These are phyloP conservation scores for Oenanthe sinensis DNA, from an alignment of 129 eudicot species.

Conservation along the genomic window DNA sequence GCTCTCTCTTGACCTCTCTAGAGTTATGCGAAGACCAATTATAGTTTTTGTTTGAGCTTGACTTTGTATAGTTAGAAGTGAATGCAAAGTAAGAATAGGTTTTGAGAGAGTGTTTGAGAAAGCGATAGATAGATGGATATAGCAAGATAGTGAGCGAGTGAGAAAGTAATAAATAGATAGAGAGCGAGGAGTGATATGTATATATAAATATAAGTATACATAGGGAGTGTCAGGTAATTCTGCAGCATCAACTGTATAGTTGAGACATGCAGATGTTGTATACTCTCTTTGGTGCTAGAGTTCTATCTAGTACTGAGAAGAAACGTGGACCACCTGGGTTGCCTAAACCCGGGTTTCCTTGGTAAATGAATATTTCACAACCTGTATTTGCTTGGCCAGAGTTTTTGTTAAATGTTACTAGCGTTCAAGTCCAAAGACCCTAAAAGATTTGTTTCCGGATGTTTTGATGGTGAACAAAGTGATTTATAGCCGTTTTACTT, in stretches of 20 bases:
- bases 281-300: neutral
- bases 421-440: neutral
- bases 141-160: too few relatives aligned
- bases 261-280: neutral
- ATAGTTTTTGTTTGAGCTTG: too few relatives aligned
- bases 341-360: neutral
- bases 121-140: too few relatives aligned
- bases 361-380: neutral
- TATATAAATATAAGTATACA: too few relatives aligned
- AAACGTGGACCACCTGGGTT: neutral
- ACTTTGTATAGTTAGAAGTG: too few relatives aligned
- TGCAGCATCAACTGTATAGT: neutral
- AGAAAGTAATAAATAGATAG: too few relatives aligned
- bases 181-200: too few relatives aligned
- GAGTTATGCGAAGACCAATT: too few relatives aligned
- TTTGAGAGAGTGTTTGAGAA: too few relatives aligned
- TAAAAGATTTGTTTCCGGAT: neutral
- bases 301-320: neutral
- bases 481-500: neutral
- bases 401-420: neutral
- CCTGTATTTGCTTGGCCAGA: neutral
- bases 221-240: too few relatives aligned
- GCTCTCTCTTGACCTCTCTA: too few relatives aligned
- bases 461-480: neutral
- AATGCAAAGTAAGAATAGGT: too few relatives aligned